Evolutionary conservation across 371 early-diverging fungal species (phyloP).

Genomic region (Umbelopsis sp.): DNA sequence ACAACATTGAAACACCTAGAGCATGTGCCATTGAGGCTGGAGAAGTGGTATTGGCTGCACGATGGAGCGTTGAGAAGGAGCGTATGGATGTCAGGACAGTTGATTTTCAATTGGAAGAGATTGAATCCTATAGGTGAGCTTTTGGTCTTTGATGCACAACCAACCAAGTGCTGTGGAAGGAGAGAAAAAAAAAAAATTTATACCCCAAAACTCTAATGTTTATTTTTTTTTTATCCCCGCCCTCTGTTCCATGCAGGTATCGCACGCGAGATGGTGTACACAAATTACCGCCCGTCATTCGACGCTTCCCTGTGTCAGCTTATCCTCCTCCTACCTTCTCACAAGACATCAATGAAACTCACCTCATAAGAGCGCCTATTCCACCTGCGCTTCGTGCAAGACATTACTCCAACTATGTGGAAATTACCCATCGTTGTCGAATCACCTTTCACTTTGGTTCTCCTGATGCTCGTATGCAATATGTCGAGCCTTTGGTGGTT

Average conservation of each 20-base stretch:
- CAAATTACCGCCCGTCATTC: conserved; percentile 38
- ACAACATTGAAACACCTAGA: conserved; percentile 49
- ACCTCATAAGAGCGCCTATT: conserved; percentile 45
- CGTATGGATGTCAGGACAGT: conserved; percentile 41
- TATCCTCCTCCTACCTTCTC: conserved; percentile 46
- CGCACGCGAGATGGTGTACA: conserved; percentile 44
- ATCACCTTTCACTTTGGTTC: conserved; percentile 40
- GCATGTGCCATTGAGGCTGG: conserved; percentile 47
- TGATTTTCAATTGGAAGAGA: conserved; percentile 39
- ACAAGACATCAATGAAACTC: conserved; percentile 38
- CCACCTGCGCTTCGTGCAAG: conserved; percentile 34
- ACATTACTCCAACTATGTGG: conserved; percentile 46
- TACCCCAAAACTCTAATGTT: not conserved
- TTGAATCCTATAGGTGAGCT: conserved; percentile 44
- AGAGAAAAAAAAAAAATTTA: no score
- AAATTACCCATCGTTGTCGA: conserved; percentile 40
- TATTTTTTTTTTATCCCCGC: not conserved
- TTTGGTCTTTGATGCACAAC: not conserved
- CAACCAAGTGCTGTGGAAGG: no score
- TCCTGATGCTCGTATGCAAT: not conserved
- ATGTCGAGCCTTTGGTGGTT: conserved; percentile 31
- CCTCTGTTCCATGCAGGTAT: conserved; percentile 26
- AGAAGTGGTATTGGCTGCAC: conserved; percentile 42
- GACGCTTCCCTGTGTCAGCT: conserved; percentile 35
- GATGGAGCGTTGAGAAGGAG: conserved; percentile 53